phyloP scores from a whole-genome alignment of 805 yeast genomes.

The Kuraishia borneana region DNA sequence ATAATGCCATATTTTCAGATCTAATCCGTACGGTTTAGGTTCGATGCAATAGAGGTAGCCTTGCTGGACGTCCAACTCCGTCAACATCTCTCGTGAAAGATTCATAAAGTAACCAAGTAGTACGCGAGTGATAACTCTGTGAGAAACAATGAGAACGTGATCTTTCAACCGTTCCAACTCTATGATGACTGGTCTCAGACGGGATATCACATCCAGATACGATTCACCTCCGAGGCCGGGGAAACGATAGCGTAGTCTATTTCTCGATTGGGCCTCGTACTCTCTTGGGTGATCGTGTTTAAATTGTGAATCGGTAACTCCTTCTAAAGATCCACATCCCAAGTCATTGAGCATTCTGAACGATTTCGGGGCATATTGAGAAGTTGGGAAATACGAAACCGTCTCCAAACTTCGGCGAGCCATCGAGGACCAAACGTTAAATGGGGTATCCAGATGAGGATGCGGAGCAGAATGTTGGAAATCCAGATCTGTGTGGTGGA shows the following conservation, averaged over 20 bases:
- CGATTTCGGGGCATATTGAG: conserved; percentile 16
- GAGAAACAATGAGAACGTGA: conserved; percentile 22
- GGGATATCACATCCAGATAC: conserved; percentile 21
- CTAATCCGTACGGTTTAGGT: conserved; percentile 26
- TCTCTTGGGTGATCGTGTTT: conserved; percentile 14
- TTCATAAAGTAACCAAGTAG: conserved; percentile 25
- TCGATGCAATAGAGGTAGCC: conserved; percentile 23
- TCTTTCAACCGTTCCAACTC: conserved; percentile 23
- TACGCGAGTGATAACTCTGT: conserved; percentile 22
- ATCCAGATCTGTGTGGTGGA: conserved; percentile 8
- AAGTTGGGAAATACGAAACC: conserved; percentile 17
- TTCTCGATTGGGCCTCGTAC: conserved; percentile 16
- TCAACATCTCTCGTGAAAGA: conserved; percentile 21
- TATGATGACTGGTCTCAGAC: conserved; percentile 22
- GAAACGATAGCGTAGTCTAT: conserved; percentile 20
- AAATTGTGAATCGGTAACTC: conserved; percentile 18
- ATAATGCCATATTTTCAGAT: conserved; percentile 24
- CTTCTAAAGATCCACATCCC: conserved; percentile 22
- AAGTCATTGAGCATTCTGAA: conserved; percentile 23
- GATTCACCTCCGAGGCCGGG: conserved; percentile 28
- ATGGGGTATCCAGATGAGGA: conserved; percentile 13
- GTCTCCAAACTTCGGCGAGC: conserved; percentile 20
- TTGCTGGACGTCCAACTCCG: conserved; percentile 25
- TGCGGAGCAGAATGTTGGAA: not conserved
- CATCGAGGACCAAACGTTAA: conserved; percentile 24